A percentile compares a stretch with the other conserved stretches of the same genome.
Evolutionary conservation across 2,329 filamentous ascomycete species (phyloP).

Genomic region (Phoma sp.): DNA sequence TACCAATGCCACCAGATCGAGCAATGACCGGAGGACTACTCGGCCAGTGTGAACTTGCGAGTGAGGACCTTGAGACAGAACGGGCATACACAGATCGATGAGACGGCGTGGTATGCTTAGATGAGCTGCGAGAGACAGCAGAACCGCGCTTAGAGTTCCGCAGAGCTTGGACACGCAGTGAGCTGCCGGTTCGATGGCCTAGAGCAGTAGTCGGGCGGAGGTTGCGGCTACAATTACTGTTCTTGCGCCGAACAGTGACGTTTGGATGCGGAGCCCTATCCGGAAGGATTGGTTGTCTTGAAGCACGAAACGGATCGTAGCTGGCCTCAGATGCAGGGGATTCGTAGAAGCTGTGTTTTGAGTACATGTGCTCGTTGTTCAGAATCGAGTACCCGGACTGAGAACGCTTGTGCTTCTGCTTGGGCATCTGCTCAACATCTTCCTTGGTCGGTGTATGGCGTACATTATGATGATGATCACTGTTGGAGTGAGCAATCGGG

Average conservation of each 20-base stretch:
- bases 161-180: conserved; percentile 52
- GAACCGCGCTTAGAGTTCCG: conserved; percentile 43
- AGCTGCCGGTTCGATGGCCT: conserved; percentile 52
- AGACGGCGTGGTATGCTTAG: conserved; percentile 42
- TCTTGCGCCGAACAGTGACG: conserved; percentile 70
- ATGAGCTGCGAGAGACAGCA: conserved; percentile 41
- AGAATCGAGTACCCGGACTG: conserved; percentile 65
- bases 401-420: conserved; percentile 51
- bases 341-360: conserved; percentile 59
- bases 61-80: conserved; percentile 51
- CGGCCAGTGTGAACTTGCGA: conserved; percentile 56
- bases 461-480: conserved; percentile 75
- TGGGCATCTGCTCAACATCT: conserved; percentile 47
- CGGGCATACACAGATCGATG: conserved; percentile 28
- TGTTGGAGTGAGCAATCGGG: conserved; percentile 78
- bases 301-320: conserved; percentile 86
- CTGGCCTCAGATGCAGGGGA: conserved; percentile 63
- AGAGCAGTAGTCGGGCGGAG: conserved; percentile 46
- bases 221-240: conserved; percentile 44
- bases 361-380: conserved; percentile 61
- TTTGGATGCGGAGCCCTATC: conserved; percentile 66
- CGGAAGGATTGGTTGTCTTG: conserved; percentile 59
- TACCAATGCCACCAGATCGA: conserved; percentile 62
- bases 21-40: conserved; percentile 57
- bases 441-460: conserved; percentile 29